phyloP scores from a whole-genome alignment of 2,329 filamentous ascomycete genomes.

The Exophiala bonariae region DNA sequence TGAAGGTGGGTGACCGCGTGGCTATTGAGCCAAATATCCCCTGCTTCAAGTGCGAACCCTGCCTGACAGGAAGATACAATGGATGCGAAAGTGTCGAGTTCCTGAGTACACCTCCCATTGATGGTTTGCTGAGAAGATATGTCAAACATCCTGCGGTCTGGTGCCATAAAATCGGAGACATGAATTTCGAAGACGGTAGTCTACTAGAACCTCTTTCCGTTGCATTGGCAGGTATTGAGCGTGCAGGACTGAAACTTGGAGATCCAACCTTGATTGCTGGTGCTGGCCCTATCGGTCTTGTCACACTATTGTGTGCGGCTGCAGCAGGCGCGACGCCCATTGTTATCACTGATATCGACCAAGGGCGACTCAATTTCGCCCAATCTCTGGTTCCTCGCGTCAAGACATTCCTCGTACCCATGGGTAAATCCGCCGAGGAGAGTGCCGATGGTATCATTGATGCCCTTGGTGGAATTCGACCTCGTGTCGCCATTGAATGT shows the following conservation, averaged over 20 bases:
- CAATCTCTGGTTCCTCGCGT: slow-evolving; percentile 78
- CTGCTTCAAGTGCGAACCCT: slow-evolving; percentile 87
- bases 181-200: slow-evolving; percentile 89
- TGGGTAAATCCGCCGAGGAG: slow-evolving; percentile 59
- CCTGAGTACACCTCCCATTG: slow-evolving; percentile 85
- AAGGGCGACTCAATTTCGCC: slow-evolving; percentile 79
- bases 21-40: slow-evolving; percentile 93
- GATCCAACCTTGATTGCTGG: slow-evolving; percentile 89
- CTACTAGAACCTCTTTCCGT: slow-evolving; percentile 89
- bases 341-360: slow-evolving; percentile 92
- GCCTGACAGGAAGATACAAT: slow-evolving; percentile 90
- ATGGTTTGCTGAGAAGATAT: slow-evolving; percentile 84
- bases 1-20: slow-evolving; percentile 85
- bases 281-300: slow-evolving; percentile 89
- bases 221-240: slow-evolving; percentile 81
- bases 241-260: slow-evolving; percentile 76
- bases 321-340: slow-evolving; percentile 88
- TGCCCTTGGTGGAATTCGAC: slow-evolving; percentile 76
- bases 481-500: slow-evolving; percentile 82
- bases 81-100: slow-evolving; percentile 85
- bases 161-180: slow-evolving; percentile 94
- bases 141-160: slow-evolving; percentile 92
- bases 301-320: slow-evolving; percentile 78
- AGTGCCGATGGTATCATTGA: slow-evolving; percentile 68
- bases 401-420: slow-evolving; percentile 63